Conservation (phyloP, 805 yeast genomes). For the Nakazawaea wyomingensis region DNA sequence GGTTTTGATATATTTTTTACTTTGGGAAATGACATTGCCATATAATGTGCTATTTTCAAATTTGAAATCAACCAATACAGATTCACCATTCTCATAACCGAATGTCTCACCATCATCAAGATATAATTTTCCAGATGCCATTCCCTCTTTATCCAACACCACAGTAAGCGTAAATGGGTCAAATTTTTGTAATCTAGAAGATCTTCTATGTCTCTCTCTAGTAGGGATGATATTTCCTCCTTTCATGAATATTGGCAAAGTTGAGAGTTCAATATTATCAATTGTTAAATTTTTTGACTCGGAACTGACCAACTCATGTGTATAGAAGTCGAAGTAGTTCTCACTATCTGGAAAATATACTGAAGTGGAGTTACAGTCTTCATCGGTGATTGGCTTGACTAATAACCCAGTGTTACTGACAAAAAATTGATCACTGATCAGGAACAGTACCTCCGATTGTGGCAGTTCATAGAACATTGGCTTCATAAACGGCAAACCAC, state of each 20-base stretch:
- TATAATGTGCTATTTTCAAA: constrained; percentile 30
- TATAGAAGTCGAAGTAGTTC: constrained; percentile 50
- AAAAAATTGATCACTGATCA: constrained; percentile 78
- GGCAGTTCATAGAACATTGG: constrained; percentile 62
- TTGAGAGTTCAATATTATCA: constrained; percentile 43
- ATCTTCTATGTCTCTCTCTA: constrained; percentile 74
- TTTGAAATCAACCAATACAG: constrained; percentile 35
- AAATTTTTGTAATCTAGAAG: constrained; percentile 62
- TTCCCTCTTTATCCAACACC: constrained; percentile 43
- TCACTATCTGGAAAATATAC: constrained; percentile 53
- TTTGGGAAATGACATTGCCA: constrained; percentile 23
- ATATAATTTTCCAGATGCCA: constrained; percentile 55
- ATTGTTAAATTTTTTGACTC: constrained; percentile 35
- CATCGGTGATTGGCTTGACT: constrained; percentile 74
- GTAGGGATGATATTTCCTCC: constrained; percentile 76
- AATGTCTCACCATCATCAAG: constrained; percentile 83
- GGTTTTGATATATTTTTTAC: constrained; percentile 17
- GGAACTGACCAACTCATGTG: constrained; percentile 20
- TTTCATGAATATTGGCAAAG: constrained; percentile 65
- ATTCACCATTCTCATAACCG: constrained; percentile 48
- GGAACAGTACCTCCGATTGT: constrained; percentile 40
- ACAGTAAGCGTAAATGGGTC: constrained; percentile 80
- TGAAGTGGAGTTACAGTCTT: constrained; percentile 34
- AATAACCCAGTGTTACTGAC: constrained; percentile 66
- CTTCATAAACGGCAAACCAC: constrained; percentile 66